Conservation (phyloP, 31 red algal species). For the Asparagopsis taxiformis region DNA sequence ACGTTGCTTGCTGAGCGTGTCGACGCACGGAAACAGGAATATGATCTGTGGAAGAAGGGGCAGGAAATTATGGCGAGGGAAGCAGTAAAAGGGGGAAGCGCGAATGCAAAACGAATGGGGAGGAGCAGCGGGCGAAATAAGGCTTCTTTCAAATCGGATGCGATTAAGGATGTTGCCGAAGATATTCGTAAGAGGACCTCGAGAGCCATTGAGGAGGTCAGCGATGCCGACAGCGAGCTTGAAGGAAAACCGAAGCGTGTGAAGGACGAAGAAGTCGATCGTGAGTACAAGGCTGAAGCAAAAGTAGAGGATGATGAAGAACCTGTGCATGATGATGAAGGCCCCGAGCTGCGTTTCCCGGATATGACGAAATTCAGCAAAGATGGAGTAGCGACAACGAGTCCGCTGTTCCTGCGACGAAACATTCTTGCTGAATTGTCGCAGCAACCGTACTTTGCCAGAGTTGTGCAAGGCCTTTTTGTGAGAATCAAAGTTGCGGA, state of each 20-base stretch:
- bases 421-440: slow-evolving; percentile 49
- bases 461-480: slow-evolving; percentile 47
- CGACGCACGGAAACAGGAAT: slow-evolving; percentile 36
- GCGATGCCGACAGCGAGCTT: slow-evolving; percentile 68
- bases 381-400: slow-evolving; percentile 9
- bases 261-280: slow-evolving; percentile 16
- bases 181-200: slow-evolving; percentile 51
- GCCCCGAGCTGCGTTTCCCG: slow-evolving; percentile 32
- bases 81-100: not conserved
- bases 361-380: slow-evolving; percentile 33
- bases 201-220: slow-evolving; percentile 36
- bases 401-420: slow-evolving; percentile 51
- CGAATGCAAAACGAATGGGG: not conserved
- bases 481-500: slow-evolving; percentile 38
- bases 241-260: not conserved
- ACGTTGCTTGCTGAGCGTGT: slow-evolving; percentile 41
- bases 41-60: slow-evolving; percentile 53
- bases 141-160: slow-evolving; percentile 59
- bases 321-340: slow-evolving; percentile 24
- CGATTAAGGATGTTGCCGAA: slow-evolving; percentile 51
- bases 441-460: slow-evolving; percentile 56
- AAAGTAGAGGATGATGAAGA: slow-evolving; percentile 17
- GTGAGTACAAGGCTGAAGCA: not conserved
- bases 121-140: slow-evolving; percentile 53
- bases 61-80: slow-evolving; percentile 33